phyloP scores from a whole-genome alignment of 257 asterid species.

The Primulina eburnea region DNA sequence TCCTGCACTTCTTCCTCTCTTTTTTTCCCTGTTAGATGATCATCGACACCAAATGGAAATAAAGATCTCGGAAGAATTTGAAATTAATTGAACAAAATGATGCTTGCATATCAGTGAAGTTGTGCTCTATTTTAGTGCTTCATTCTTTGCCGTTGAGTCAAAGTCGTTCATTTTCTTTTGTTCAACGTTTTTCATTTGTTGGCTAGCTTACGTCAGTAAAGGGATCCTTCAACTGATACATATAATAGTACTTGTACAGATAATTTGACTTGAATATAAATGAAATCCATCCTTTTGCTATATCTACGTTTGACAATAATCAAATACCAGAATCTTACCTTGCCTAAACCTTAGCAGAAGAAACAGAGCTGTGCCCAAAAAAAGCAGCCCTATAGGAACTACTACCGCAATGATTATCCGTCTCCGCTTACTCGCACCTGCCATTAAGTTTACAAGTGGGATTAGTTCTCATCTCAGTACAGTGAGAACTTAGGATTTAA shows the following conservation, averaged over 20 bases:
- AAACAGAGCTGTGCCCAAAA: slow-evolving; percentile 20
- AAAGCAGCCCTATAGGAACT: slow-evolving; percentile 20
- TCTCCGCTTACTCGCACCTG: slow-evolving; percentile 26
- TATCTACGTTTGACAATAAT: no score
- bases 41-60: slow-evolving; percentile 10
- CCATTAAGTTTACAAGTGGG: background rate
- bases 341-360: slow-evolving; percentile 19
- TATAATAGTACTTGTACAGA: no score
- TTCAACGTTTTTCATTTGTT: no score
- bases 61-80: background rate
- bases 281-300: no score
- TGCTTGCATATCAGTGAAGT: background rate
- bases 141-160: background rate
- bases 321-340: slow-evolving; percentile 17
- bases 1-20: slow-evolving; percentile 30
- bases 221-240: no score
- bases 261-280: no score
- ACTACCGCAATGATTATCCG: slow-evolving; percentile 28
- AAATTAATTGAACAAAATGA: background rate
- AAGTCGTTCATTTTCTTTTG: background rate
- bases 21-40: slow-evolving; percentile 26
- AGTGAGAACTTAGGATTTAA: background rate
- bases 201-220: no score
- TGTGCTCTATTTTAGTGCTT: background rate
- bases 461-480: background rate